These are phyloP conservation scores for Entoloma clypeatum DNA, from an alignment of 1,284 basidiomycete species.

Conservation along the genomic window DNA sequence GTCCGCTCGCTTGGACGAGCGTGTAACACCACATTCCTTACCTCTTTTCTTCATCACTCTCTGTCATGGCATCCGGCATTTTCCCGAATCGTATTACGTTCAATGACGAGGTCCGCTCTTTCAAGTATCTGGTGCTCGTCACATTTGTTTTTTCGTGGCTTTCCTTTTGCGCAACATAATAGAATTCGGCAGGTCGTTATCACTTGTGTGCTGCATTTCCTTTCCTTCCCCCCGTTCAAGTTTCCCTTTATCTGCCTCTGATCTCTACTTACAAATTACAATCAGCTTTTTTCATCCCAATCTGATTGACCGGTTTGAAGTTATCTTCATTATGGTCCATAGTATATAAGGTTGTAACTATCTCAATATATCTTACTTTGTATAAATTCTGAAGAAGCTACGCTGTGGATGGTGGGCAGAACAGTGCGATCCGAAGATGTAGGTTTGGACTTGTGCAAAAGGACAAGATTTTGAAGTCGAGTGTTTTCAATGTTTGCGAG, in stretches of 20 bases:
- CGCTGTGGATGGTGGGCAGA: too few relatives aligned
- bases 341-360: background rate
- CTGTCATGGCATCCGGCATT: background rate
- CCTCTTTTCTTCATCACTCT: background rate
- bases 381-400: too few relatives aligned
- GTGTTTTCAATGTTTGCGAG: too few relatives aligned
- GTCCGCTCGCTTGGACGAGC: slow-evolving; percentile 33
- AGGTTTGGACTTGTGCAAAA: too few relatives aligned
- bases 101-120: background rate
- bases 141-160: background rate
- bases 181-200: slow-evolving; percentile 17
- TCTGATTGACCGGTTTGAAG: slow-evolving; percentile 6
- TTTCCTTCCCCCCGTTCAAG: background rate
- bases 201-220: slow-evolving; percentile 3
- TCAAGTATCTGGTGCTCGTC: slow-evolving; percentile 2
- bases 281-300: too few relatives aligned
- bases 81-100: background rate
- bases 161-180: slow-evolving; percentile 9
- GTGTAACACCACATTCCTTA: slow-evolving; percentile 20
- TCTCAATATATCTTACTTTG: background rate
- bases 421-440: too few relatives aligned
- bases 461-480: too few relatives aligned
- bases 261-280: too few relatives aligned
- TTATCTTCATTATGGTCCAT: slow-evolving; percentile 8
- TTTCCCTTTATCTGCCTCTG: too few relatives aligned